These are phyloP conservation scores for Paramecium tetraurelia DNA, from an alignment of 73 alveolate genomes.

Conservation along the genomic window DNA sequence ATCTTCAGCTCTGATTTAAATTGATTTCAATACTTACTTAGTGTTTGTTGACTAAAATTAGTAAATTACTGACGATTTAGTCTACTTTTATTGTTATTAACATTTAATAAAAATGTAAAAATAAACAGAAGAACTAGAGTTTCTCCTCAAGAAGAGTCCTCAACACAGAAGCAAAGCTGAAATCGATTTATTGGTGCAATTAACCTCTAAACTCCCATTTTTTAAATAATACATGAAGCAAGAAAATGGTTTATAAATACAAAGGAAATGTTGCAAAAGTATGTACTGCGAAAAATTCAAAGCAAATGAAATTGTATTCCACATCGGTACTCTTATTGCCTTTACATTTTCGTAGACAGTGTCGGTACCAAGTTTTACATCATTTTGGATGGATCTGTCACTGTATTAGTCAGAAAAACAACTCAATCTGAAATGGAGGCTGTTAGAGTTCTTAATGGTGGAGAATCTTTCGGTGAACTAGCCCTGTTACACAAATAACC, in stretches of 20 bases:
- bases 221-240: neutral
- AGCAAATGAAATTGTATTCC: neutral
- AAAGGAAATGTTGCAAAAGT: constrained; percentile 19
- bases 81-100: neutral
- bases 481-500: constrained; percentile 56
- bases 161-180: constrained; percentile 7
- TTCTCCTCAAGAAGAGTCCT: neutral
- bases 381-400: neutral
- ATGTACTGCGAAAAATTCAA: neutral
- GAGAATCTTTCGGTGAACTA: constrained; percentile 53
- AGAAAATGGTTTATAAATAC: neutral
- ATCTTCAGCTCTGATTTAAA: too few relatives aligned
- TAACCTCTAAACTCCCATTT: neutral
- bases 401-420: neutral
- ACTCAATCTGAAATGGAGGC: neutral
- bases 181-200: neutral
- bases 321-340: neutral
- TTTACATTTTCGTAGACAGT: neutral
- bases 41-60: neutral
- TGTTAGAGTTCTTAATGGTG: neutral
- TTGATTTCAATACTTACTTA: too few relatives aligned
- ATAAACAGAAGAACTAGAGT: neutral
- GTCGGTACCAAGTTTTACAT: constrained; percentile 32
- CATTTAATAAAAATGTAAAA: neutral
- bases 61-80: neutral